A percentile compares a stretch with the other conserved stretches of the same genome.
These are phyloP conservation scores for Dysphania ambrosioides DNA, from an alignment of 148 eudicot species.

Conservation along the genomic window DNA sequence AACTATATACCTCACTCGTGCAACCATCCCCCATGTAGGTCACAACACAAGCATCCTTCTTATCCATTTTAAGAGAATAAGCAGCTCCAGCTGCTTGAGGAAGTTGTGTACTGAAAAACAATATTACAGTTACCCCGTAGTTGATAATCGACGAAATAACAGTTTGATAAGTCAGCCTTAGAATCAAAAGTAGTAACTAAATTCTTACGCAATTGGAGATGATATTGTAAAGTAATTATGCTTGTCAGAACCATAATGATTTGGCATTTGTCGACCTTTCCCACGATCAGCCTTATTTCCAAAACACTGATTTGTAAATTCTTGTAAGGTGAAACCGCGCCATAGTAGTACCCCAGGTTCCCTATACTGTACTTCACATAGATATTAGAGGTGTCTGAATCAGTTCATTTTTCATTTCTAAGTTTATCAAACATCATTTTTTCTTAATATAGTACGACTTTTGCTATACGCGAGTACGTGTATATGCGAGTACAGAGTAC, in stretches of 20 bases:
- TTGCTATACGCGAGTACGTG: neutral
- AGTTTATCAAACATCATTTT: neutral
- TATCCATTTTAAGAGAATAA: constrained; percentile 78
- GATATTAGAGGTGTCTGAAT: neutral
- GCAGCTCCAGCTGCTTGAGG: constrained; percentile 98
- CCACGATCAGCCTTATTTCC: constrained; percentile 79
- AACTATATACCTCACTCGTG: constrained; percentile 62
- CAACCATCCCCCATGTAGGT: constrained; percentile 92
- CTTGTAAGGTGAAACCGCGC: constrained; percentile 90
- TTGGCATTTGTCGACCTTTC: constrained; percentile 95
- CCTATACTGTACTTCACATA: constrained; percentile 52
- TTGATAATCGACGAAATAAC: neutral
- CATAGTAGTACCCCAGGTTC: constrained; percentile 80
- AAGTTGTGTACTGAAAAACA: constrained; percentile 61
- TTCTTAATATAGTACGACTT: neutral
- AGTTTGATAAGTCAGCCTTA: neutral
- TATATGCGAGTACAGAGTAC: too few relatives aligned
- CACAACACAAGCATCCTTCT: constrained; percentile 62
- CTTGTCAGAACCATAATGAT: constrained; percentile 79
- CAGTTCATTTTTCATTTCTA: neutral
- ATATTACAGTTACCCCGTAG: neutral
- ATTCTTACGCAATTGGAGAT: constrained; percentile 81
- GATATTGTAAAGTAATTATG: constrained; percentile 83
- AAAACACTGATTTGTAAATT: constrained; percentile 74
- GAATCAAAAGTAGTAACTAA: neutral